Conservation (phyloP, 1,284 basidiomycete species). For the Marasmius fiardii region DNA sequence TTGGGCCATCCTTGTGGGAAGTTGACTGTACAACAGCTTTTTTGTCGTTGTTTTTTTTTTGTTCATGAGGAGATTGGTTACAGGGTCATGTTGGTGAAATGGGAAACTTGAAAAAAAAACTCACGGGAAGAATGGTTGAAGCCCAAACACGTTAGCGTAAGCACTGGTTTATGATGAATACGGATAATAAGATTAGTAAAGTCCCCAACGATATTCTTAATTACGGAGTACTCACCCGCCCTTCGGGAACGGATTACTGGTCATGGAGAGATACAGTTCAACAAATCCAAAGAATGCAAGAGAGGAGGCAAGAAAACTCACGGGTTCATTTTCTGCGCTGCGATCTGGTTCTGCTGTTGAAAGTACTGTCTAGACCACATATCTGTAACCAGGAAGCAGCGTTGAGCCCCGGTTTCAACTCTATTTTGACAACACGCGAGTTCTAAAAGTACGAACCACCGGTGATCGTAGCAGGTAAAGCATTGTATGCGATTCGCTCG, state of each 20-base stretch:
- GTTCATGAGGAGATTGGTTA: no score
- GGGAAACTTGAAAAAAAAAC: no score
- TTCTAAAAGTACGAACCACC: no score
- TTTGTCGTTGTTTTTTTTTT: no score
- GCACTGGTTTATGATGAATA: constrained; percentile 27
- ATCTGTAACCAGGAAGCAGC: no score
- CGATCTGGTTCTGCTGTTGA: constrained; percentile 60
- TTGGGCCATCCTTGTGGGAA: constrained; percentile 62
- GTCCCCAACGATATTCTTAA: no score
- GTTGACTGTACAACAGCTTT: constrained; percentile 62
- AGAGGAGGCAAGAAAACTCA: constrained; percentile 26
- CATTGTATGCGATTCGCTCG: constrained; percentile 57
- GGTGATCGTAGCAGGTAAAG: constrained; percentile 51
- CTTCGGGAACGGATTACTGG: constrained; percentile 49
- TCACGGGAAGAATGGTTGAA: constrained; percentile 48
- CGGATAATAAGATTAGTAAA: not conserved
- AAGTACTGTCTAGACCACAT: constrained; percentile 62
- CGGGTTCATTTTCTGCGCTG: constrained; percentile 55
- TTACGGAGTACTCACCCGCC: constrained; percentile 45
- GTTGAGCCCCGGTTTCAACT: no score
- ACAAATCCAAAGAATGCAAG: not conserved
- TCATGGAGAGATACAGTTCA: not conserved
- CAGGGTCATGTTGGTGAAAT: no score
- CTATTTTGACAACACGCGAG: no score
- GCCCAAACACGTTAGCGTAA: constrained; percentile 56